Conservation (phyloP, 768 basidiomycete genomes). For the Grammothele lineata region DNA sequence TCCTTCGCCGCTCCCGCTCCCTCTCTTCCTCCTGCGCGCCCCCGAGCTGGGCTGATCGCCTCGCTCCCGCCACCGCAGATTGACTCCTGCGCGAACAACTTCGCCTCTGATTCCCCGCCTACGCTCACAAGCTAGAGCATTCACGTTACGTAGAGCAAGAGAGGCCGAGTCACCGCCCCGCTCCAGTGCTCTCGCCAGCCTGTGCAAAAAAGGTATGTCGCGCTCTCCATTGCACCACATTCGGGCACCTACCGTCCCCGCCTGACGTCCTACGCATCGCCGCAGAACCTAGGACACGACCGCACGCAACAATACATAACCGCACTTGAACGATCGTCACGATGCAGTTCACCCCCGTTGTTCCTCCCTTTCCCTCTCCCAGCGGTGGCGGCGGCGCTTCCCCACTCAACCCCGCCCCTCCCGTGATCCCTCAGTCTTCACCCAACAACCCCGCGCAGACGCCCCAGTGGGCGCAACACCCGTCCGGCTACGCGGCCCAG, state of each 20-base stretch:
- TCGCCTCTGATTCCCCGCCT: no score
- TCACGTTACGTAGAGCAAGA: no score
- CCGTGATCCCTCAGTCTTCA: slow-evolving; percentile 24
- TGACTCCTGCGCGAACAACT: no score
- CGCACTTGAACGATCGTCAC: not conserved
- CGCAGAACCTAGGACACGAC: no score
- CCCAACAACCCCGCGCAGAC: slow-evolving; percentile 15
- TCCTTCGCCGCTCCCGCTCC: no score
- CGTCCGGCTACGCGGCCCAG: slow-evolving; percentile 14
- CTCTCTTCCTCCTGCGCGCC: no score
- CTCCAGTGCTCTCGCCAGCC: no score
- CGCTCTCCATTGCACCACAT: not conserved
- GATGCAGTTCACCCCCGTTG: slow-evolving; percentile 28
- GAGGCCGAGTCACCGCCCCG: no score
- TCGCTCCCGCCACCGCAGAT: no score
- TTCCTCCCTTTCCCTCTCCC: slow-evolving; percentile 27
- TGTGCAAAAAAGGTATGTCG: slow-evolving; percentile 14
- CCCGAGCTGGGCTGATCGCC: no score
- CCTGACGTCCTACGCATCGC: not conserved
- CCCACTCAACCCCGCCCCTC: slow-evolving; percentile 16
- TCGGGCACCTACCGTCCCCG: not conserved
- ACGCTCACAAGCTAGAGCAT: no score
- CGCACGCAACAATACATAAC: slow-evolving; percentile 1
- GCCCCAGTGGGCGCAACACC: slow-evolving; percentile 14
- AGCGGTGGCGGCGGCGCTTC: slow-evolving; percentile 11